phyloP scores from a whole-genome alignment of 371 early-diverging fungal genomes.

The Mucor racemosus region DNA sequence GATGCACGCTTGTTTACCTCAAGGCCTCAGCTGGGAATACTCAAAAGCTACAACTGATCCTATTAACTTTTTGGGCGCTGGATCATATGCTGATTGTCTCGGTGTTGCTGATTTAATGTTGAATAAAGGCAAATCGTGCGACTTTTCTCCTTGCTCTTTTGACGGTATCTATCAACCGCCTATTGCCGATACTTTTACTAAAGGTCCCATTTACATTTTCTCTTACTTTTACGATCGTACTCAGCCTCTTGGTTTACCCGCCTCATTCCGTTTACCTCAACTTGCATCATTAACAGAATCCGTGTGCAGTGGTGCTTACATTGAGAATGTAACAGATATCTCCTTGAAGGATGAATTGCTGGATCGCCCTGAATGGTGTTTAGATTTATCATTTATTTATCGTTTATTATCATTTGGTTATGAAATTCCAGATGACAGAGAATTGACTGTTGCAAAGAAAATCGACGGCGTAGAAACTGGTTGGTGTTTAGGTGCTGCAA shows the following conservation, averaged over 20 bases:
- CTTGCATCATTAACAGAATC: conserved; percentile 63
- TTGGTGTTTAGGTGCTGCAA: conserved; percentile 95
- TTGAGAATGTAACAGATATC: conserved; percentile 45
- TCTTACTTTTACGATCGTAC: conserved; percentile 95
- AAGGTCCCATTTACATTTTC: conserved; percentile 90
- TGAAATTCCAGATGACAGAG: conserved; percentile 75
- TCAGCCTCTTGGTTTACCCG: conserved; percentile 68
- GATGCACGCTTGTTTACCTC: conserved; percentile 66
- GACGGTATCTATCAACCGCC: conserved; percentile 91
- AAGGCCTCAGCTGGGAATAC: conserved; percentile 41
- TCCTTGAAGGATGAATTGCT: conserved; percentile 55
- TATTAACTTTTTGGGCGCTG: conserved; percentile 51
- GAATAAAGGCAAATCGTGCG: conserved; percentile 66
- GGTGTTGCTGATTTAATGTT: conserved; percentile 57
- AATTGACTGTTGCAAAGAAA: conserved; percentile 87
- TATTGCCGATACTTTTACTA: conserved; percentile 67
- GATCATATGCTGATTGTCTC: conserved; percentile 55
- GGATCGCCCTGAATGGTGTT: conserved; percentile 81
- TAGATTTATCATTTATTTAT: conserved; percentile 90
- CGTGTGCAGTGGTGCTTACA: conserved; percentile 70
- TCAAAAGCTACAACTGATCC: conserved; percentile 17
- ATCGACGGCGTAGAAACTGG: conserved; percentile 94
- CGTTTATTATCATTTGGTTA: conserved; percentile 85
- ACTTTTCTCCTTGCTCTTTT: conserved; percentile 79
- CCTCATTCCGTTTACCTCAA: conserved; percentile 62